phyloP scores from a whole-genome alignment of 1,139 yeast genomes.

The Debaryomyces nepalensis region DNA sequence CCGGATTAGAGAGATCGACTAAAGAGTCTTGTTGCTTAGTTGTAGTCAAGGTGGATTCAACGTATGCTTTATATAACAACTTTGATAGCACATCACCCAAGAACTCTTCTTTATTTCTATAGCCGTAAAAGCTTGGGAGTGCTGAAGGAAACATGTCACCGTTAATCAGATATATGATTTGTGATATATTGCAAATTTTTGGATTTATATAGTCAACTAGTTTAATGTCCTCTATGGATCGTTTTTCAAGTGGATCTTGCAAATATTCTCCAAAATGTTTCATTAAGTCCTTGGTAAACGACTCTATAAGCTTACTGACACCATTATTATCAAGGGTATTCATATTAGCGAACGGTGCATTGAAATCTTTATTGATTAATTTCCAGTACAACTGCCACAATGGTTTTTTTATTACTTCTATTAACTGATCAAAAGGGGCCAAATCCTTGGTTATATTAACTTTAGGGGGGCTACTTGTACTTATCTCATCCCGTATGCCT shows the following conservation, averaged over 20 bases:
- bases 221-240: constrained; percentile 6
- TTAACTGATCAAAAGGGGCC: constrained; percentile 5
- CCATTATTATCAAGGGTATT: constrained; percentile 11
- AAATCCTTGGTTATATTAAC: background rate
- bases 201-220: constrained; percentile 39
- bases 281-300: constrained; percentile 9
- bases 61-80: constrained; percentile 29
- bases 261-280: constrained; percentile 4
- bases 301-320: constrained; percentile 3
- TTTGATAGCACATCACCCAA: constrained; percentile 27
- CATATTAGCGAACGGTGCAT: constrained; percentile 13
- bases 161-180: constrained; percentile 26
- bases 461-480: background rate
- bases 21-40: constrained; percentile 20
- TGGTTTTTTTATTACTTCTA: constrained; percentile 7
- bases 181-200: constrained; percentile 25
- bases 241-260: background rate
- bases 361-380: constrained; percentile 3
- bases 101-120: constrained; percentile 25
- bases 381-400: constrained; percentile 11
- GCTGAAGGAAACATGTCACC: constrained; percentile 26
- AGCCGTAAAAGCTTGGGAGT: constrained; percentile 23
- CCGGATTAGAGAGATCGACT: constrained; percentile 69
- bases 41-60: constrained; percentile 21
- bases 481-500: background rate